Percentiles rank a stretch among this genome's conserved stretches.
Evolutionary conservation across 2,329 filamentous ascomycete species (phyloP).

Genomic region (Microascus cirrosus): DNA sequence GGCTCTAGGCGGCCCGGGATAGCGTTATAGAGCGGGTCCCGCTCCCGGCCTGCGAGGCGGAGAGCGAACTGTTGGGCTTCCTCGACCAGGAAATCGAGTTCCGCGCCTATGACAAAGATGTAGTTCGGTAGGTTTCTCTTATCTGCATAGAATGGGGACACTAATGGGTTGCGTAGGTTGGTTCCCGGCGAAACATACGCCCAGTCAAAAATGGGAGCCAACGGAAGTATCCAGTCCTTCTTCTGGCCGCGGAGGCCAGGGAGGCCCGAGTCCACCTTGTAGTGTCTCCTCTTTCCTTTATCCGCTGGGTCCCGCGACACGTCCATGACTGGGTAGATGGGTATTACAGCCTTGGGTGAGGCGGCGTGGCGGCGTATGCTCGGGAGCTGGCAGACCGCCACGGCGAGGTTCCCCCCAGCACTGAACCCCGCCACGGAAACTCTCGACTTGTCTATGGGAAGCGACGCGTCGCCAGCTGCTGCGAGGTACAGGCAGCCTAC

Average conservation of each 20-base stretch:
- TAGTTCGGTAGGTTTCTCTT: constrained; percentile 18
- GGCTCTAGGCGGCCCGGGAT: constrained; percentile 8
- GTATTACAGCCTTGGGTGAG: constrained; percentile 20
- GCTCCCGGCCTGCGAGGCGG: constrained; percentile 10
- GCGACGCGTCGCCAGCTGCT: constrained; percentile 26
- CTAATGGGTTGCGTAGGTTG: constrained; percentile 18
- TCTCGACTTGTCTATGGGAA: constrained; percentile 30
- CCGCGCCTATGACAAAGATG: constrained; percentile 23
- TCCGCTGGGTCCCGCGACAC: constrained; percentile 15
- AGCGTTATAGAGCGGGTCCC: not conserved
- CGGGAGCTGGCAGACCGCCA: constrained; percentile 27
- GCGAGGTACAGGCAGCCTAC: constrained; percentile 28
- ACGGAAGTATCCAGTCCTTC: constrained; percentile 8
- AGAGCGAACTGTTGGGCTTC: constrained; percentile 11
- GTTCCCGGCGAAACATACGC: constrained; percentile 19
- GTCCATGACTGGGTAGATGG: constrained; percentile 29
- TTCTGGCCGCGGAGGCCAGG: constrained; percentile 9
- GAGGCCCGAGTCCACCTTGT: constrained; percentile 11
- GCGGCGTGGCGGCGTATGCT: constrained; percentile 16
- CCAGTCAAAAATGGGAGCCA: constrained; percentile 19
- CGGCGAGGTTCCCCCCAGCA: constrained; percentile 36
- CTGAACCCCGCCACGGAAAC: constrained; percentile 36
- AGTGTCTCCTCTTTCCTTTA: constrained; percentile 13
- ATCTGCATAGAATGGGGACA: constrained; percentile 21
- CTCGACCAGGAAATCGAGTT: constrained; percentile 22